phyloP scores from a whole-genome alignment of 1,284 basidiomycete species.

The Phaffia rhodozyma region DNA sequence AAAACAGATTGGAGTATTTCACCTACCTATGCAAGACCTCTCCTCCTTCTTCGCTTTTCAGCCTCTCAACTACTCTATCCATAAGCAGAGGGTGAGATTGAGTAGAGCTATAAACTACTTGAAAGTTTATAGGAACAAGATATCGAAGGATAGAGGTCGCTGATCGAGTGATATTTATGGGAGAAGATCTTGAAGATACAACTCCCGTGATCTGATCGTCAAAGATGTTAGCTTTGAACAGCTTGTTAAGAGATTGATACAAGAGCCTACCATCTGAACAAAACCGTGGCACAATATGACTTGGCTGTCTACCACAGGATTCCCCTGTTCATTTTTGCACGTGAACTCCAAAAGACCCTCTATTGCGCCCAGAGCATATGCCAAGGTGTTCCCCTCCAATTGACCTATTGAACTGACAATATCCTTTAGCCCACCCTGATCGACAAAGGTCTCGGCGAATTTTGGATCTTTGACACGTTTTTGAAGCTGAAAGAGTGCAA shows the following conservation, averaged over 20 bases:
- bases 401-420: not conserved
- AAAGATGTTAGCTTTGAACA: slow-evolving; percentile 16
- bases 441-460: slow-evolving; percentile 67
- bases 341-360: slow-evolving; percentile 63
- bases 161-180: slow-evolving; percentile 92
- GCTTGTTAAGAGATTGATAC: not conserved
- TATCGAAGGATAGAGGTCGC: slow-evolving; percentile 46
- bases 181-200: slow-evolving; percentile 57
- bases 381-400: slow-evolving; percentile 16
- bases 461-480: slow-evolving; percentile 81
- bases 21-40: slow-evolving; percentile 6
- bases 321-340: no score
- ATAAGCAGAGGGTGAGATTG: not conserved
- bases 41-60: slow-evolving; percentile 5
- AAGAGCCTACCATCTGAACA: not conserved
- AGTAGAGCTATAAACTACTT: not conserved
- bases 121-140: slow-evolving; percentile 3
- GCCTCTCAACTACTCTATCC: slow-evolving; percentile 1
- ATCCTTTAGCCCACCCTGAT: slow-evolving; percentile 68
- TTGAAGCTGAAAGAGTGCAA: slow-evolving; percentile 54
- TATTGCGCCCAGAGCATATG: slow-evolving; percentile 74
- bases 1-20: not conserved
- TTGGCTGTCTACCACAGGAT: no score
- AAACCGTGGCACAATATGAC: not conserved
- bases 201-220: slow-evolving; percentile 54